Evolutionary conservation across 176 grass and related monocot genomes (phyloP), one percentile per base, ranked within the genome.

Genomic region (Juncus effusus): DNA sequence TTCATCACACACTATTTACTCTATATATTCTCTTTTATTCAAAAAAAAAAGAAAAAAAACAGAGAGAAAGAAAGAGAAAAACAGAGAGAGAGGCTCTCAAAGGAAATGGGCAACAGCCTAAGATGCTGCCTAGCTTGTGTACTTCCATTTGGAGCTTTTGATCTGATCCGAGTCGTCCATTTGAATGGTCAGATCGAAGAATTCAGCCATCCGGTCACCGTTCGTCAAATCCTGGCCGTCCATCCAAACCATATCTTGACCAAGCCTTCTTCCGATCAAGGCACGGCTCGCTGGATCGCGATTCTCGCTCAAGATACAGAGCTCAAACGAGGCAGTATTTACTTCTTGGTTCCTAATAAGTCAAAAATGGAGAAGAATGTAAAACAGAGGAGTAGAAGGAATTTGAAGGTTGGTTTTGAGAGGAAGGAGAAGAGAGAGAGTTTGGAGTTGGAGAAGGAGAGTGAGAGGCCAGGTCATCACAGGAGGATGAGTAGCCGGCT

Each of bases 71-170:
- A 71, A 7, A 13, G 1, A 40, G 5, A 60, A 0, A 66, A 14
- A 61, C 6, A 68, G 8, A 50, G 5, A 76, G 12, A 40, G 37
- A 6, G 16, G 54, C 16, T 38, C 41, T 12, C 36, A 67, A 15
- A 56, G 63, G 63, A 60, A 55, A 96, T 96, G 92, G 92, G 92
- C 56, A 96, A 96, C 68, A 96, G 84, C 84, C 80, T 91, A 14
- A 81, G 87, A 65, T 96, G 92, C 69, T 96, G 84, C 79, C 76
- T 96, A 50, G 92, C 92, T 7, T 96, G 92, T 72, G 87, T 96
- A 35, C 87, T 96, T 3, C 92, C 92, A 13, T 96, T 85, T 41
- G 92, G 92, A 55, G 92, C 87, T 40, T 85, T 96, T 36, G 92
- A 96, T 83, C 60, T 96, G 63, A 82, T 96, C 81, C 81, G 92